Conservation (phyloP, 208 protist species). For the Angomonas deanei region DNA sequence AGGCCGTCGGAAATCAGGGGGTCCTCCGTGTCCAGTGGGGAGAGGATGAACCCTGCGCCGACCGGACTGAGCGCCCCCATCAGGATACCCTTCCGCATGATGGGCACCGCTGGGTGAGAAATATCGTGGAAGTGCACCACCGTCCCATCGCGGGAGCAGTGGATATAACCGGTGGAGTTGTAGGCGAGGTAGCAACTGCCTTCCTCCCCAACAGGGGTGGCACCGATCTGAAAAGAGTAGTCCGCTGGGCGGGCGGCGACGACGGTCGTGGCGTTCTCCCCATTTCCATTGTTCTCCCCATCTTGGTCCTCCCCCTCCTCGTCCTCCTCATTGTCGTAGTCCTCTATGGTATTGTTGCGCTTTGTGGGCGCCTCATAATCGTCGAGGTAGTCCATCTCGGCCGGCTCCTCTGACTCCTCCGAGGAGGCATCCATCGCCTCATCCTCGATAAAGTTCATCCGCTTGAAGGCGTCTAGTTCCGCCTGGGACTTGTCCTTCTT, state of each 20-base stretch:
- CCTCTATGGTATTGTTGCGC: too few species aligned
- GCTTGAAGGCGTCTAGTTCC: background rate
- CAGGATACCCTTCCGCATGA: constrained; percentile 51
- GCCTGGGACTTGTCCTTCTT: constrained; percentile 1
- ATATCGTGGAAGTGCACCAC: constrained; percentile 85
- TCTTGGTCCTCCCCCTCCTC: background rate
- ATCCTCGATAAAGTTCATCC: constrained; percentile 3
- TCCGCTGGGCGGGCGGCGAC: constrained; percentile 7
- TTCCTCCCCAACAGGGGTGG: constrained; percentile 58
- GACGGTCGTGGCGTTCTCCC: background rate
- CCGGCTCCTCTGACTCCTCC: background rate
- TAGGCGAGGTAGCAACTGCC: constrained; percentile 84
- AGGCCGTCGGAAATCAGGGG: constrained; percentile 18
- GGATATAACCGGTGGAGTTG: constrained; percentile 81
- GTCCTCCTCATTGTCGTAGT: background rate
- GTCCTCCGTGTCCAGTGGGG: constrained; percentile 7
- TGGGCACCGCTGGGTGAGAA: constrained; percentile 49
- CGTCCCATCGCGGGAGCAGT: constrained; percentile 40
- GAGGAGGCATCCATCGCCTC: constrained; percentile 5
- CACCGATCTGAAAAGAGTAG: constrained; percentile 80
- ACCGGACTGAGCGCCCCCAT: constrained; percentile 78
- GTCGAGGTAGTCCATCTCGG: background rate
- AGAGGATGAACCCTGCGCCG: constrained; percentile 64
- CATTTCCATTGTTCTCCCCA: background rate
- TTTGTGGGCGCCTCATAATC: background rate